Evolutionary conservation across 805 yeast genomes (phyloP).

Genomic region (Zygosaccharomyces pseudorouxii): DNA sequence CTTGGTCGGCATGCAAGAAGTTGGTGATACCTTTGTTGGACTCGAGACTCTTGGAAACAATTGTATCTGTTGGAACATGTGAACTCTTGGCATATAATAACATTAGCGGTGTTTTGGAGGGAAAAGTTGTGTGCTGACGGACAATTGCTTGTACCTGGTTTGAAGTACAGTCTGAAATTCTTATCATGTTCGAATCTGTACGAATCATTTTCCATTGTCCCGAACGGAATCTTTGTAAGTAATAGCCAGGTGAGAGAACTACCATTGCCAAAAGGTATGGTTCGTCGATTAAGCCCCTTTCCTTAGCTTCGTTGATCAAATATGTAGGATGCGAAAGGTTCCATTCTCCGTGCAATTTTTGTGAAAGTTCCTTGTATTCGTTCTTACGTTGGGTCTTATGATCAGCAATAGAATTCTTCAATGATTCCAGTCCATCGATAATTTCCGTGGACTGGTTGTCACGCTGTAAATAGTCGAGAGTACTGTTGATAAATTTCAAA

Average conservation of each 20-base stretch:
- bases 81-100: conserved; percentile 25
- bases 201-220: conserved; percentile 24
- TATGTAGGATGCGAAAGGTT: conserved; percentile 30
- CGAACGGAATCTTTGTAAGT: conserved; percentile 20
- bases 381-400: conserved; percentile 21
- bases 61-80: conserved; percentile 17
- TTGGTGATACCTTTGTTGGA: conserved; percentile 22
- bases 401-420: conserved; percentile 16
- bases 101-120: conserved; percentile 33
- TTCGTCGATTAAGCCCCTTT: conserved; percentile 25
- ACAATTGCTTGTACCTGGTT: conserved; percentile 20
- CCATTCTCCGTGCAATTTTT: conserved; percentile 27
- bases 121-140: conserved; percentile 21
- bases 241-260: conserved; percentile 29
- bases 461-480: conserved; percentile 25
- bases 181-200: conserved; percentile 1
- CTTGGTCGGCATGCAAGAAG: conserved; percentile 23
- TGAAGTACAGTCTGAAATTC: conserved; percentile 3
- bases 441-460: conserved; percentile 12
- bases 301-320: conserved; percentile 23
- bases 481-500: conserved; percentile 25
- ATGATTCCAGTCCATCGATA: conserved; percentile 9
- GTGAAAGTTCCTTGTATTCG: conserved; percentile 27
- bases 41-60: conserved; percentile 15
- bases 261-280: conserved; percentile 27